Evolutionary conservation across 2,329 filamentous ascomycete genomes (phyloP).

Genomic region (Myriangium duriaei): DNA sequence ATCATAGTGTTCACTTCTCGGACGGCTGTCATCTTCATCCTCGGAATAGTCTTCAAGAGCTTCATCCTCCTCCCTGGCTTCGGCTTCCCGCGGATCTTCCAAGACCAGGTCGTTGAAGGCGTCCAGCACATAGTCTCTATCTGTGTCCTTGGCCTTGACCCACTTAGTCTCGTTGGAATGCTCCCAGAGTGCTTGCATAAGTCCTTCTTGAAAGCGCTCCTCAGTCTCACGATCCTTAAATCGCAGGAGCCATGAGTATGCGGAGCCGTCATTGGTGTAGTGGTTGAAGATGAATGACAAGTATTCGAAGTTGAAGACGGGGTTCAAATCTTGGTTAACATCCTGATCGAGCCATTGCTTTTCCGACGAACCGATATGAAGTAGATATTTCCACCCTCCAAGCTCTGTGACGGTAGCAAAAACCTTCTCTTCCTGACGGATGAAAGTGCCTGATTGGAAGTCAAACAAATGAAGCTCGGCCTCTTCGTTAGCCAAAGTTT

Average conservation of each 20-base stretch:
- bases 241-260: conserved; percentile 88
- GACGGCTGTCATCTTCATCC: conserved; percentile 50
- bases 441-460: conserved; percentile 73
- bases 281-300: conserved; percentile 99
- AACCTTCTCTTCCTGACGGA: conserved; percentile 63
- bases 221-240: conserved; percentile 75
- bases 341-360: conserved; percentile 79
- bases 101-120: conserved; percentile 90
- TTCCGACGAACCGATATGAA: conserved; percentile 66
- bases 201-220: conserved; percentile 80
- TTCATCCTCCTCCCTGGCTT: conserved; percentile 40
- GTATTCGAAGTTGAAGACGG: conserved; percentile 97
- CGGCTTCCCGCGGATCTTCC: conserved; percentile 57
- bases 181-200: conserved; percentile 96
- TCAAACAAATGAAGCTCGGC: conserved; percentile 92
- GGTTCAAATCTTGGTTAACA: conserved; percentile 83
- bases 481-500: conserved; percentile 60
- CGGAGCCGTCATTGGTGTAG: conserved; percentile 74
- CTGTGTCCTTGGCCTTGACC: conserved; percentile 81
- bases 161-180: conserved; percentile 90
- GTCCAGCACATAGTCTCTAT: conserved; percentile 87
- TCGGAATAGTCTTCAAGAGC: conserved; percentile 49
- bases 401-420: conserved; percentile 72
- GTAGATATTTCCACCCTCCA: conserved; percentile 89
- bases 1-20: conserved; percentile 61